Conservation (phyloP, 108 stramenopile genomes). For the Cyclostephanos tholiformis region DNA sequence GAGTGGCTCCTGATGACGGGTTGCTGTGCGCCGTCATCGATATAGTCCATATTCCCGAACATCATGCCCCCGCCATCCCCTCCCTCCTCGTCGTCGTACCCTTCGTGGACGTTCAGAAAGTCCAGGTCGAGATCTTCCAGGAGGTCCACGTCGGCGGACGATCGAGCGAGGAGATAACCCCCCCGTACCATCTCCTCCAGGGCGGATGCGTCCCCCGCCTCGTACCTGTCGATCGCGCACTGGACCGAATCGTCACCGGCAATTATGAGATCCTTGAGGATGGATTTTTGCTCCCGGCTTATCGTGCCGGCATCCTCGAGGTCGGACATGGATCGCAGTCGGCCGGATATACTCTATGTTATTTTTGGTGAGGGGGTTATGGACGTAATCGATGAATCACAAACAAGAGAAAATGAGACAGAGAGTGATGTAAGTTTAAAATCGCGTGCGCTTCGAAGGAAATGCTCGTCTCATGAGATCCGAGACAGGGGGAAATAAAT, state of each 20-base stretch:
- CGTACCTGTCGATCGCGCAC: conserved; percentile 85
- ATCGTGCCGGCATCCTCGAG: conserved; percentile 87
- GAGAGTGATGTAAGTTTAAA: background rate
- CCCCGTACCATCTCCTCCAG: conserved; percentile 75
- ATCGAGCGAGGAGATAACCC: conserved; percentile 58
- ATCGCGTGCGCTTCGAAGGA: background rate
- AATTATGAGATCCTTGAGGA: conserved; percentile 91
- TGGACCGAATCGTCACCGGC: conserved; percentile 82
- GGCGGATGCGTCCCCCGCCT: conserved; percentile 74
- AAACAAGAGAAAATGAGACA: conserved; percentile 1
- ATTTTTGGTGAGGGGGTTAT: conserved; percentile 2
- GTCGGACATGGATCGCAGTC: conserved; percentile 80
- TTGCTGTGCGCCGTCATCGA: conserved; percentile 10
- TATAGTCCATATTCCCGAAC: conserved; percentile 38
- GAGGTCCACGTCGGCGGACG: conserved; percentile 71
- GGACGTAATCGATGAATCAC: conserved; percentile 2
- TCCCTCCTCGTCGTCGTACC: conserved; percentile 16
- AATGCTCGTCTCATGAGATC: background rate
- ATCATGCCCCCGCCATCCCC: conserved; percentile 30
- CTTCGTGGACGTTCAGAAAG: conserved; percentile 72
- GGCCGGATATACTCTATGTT: conserved; percentile 75
- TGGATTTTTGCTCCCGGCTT: conserved; percentile 79
- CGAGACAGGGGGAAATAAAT: background rate
- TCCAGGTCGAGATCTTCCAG: conserved; percentile 88
- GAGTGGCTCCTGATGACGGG: conserved; percentile 5